A percentile compares a stretch with the other conserved stretches of the same genome.
Evolutionary conservation across 805 yeast species (phyloP).

Genomic region (Tetrapisispora arboricola): DNA sequence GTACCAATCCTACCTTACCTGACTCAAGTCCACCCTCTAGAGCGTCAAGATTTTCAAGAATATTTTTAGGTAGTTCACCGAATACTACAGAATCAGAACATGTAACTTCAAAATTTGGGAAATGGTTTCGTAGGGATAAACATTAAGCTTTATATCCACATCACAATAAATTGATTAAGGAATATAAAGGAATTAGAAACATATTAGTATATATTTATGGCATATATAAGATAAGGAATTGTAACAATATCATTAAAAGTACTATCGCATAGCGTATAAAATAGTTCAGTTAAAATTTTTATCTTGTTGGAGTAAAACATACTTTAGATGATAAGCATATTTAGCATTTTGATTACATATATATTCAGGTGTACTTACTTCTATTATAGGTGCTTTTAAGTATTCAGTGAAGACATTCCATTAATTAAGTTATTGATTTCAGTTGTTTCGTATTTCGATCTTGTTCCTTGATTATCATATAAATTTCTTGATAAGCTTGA

Average conservation of each 20-base stretch:
- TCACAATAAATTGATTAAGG: neutral
- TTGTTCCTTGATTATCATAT: slow-evolving; percentile 7
- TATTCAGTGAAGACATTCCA: slow-evolving; percentile 1
- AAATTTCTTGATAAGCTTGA: slow-evolving; percentile 17
- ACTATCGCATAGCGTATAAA: too few relatives aligned
- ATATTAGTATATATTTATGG: too few relatives aligned
- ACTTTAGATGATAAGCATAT: too few relatives aligned
- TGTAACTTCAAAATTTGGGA: neutral
- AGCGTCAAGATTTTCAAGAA: slow-evolving; percentile 2
- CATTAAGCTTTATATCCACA: neutral
- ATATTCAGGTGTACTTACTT: too few relatives aligned
- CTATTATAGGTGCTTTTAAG: too few relatives aligned
- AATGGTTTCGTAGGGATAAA: slow-evolving; percentile 5
- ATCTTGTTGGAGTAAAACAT: too few relatives aligned
- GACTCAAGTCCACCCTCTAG: neutral
- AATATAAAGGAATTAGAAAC: neutral
- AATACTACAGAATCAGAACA: neutral
- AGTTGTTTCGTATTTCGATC: neutral
- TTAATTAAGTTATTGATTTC: neutral
- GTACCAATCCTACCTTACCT: too few relatives aligned
- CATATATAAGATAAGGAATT: neutral
- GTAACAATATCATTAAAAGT: neutral
- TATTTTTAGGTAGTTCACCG: slow-evolving; percentile 2
- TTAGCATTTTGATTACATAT: neutral
- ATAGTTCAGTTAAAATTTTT: too few relatives aligned